phyloP scores from a whole-genome alignment of 2,329 filamentous ascomycete species.

The Tolypocladium capitatum region DNA sequence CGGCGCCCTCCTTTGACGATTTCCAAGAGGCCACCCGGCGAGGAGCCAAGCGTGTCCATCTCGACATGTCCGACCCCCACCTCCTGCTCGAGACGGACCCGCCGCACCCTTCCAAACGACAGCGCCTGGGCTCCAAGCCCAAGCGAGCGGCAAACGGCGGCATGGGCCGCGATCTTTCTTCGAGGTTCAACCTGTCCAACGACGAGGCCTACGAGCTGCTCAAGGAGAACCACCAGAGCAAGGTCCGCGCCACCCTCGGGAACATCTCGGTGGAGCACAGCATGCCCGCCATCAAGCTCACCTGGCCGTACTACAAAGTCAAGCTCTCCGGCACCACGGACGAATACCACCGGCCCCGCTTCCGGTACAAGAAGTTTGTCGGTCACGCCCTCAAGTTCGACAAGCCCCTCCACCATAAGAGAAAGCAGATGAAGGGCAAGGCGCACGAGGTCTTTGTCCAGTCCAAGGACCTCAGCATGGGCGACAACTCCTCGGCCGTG shows the following conservation, averaged over 20 bases:
- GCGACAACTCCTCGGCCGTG: conserved; percentile 77
- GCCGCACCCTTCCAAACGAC: conserved; percentile 48
- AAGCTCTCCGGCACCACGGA: conserved; percentile 61
- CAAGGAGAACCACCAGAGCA: conserved; percentile 94
- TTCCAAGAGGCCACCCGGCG: conserved; percentile 61
- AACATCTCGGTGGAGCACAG: conserved; percentile 91
- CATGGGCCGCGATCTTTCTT: conserved; percentile 57
- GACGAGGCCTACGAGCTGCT: conserved; percentile 91
- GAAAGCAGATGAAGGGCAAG: conserved; percentile 71
- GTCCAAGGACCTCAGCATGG: conserved; percentile 72
- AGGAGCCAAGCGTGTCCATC: conserved; percentile 62
- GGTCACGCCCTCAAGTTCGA: conserved; percentile 59
- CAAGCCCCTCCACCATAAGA: conserved; percentile 60
- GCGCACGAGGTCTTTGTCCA: conserved; percentile 65
- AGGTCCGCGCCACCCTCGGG: conserved; percentile 82
- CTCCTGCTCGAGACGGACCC: conserved; percentile 71
- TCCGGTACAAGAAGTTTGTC: conserved; percentile 56
- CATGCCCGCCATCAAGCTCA: conserved; percentile 77
- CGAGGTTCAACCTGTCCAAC: conserved; percentile 91
- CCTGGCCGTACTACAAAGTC: conserved; percentile 93
- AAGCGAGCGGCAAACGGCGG: conserved; percentile 57
- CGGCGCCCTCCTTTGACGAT: conserved; percentile 64
- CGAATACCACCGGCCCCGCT: conserved; percentile 70
- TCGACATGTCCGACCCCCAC: conserved; percentile 81
- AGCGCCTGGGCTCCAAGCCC: conserved; percentile 40